A percentile compares a stretch with the other conserved stretches of the same genome.
These are phyloP conservation scores for Kurtzmaniella natalensis DNA, from an alignment of 1,139 yeast genomes.

Conservation along the genomic window DNA sequence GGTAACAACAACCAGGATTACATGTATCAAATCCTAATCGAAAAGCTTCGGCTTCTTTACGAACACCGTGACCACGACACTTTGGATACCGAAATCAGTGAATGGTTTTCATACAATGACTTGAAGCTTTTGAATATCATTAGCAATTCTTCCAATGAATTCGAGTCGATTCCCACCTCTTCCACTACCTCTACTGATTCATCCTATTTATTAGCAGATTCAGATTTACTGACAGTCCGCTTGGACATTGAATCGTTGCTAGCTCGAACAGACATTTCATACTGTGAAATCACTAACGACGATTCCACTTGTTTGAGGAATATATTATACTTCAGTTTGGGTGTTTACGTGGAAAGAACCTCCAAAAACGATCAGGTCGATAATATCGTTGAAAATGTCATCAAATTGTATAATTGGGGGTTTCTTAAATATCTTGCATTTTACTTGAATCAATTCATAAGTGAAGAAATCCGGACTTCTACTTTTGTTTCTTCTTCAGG, in stretches of 20 bases:
- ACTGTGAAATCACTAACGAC: neutral
- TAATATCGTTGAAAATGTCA: conserved; percentile 21
- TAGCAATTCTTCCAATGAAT: neutral
- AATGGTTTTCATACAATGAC: conserved; percentile 63
- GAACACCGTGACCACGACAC: conserved; percentile 35
- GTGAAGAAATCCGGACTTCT: conserved; percentile 1
- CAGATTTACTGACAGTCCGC: neutral
- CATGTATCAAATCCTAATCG: conserved; percentile 26
- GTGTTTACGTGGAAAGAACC: conserved; percentile 30
- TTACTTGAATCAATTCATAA: conserved; percentile 13
- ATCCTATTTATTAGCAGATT: neutral
- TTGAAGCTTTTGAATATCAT: conserved; percentile 25
- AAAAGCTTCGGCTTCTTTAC: conserved; percentile 43
- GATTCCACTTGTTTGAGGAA: neutral
- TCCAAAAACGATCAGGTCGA: conserved; percentile 32
- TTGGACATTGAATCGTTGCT: neutral
- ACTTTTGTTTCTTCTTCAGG: too few species aligned
- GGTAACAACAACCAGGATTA: conserved; percentile 3
- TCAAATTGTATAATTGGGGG: conserved; percentile 8
- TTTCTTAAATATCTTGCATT: conserved; percentile 12
- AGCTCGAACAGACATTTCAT: neutral
- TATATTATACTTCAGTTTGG: conserved; percentile 37
- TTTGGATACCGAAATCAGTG: conserved; percentile 47
- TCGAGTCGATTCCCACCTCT: too few species aligned
- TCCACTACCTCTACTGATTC: neutral